A percentile compares a stretch with the other conserved stretches of the same genome.
phyloP scores from a whole-genome alignment of 1,139 yeast genomes.

The Sugiyamaella japonica region DNA sequence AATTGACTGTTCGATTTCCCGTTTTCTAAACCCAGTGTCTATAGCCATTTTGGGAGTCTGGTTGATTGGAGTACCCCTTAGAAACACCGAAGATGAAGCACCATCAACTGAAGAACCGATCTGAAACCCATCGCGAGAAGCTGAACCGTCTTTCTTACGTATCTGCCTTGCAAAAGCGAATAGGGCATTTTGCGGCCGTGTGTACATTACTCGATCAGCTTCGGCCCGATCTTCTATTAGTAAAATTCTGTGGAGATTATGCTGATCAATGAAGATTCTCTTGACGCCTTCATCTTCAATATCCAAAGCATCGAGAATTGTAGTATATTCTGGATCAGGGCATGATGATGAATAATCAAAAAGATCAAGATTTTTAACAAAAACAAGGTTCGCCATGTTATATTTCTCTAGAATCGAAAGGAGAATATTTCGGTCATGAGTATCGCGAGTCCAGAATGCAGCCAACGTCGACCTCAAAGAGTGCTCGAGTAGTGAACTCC shows the following conservation, averaged over 20 bases:
- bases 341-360: constrained; percentile 52
- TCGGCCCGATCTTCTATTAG: constrained; percentile 52
- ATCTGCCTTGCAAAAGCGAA: constrained; percentile 37
- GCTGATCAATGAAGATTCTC: constrained; percentile 65
- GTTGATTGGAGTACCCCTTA: constrained; percentile 6
- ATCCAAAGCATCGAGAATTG: constrained; percentile 61
- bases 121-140: constrained; percentile 15
- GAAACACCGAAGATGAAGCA: constrained; percentile 13
- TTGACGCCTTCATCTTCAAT: constrained; percentile 56
- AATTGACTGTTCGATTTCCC: constrained; percentile 18
- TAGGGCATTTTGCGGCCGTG: constrained; percentile 45
- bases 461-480: constrained; percentile 51
- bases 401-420: constrained; percentile 46
- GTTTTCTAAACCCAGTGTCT: constrained; percentile 12
- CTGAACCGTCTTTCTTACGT: constrained; percentile 6
- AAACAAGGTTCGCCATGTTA: constrained; percentile 43
- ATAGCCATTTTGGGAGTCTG: constrained; percentile 16
- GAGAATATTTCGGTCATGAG: constrained; percentile 58
- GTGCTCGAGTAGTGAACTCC: constrained; percentile 64
- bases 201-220: constrained; percentile 51
- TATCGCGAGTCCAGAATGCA: constrained; percentile 67
- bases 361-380: constrained; percentile 56
- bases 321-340: constrained; percentile 43
- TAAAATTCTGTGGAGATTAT: constrained; percentile 58
- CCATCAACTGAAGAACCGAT: constrained; percentile 16